Base-by-base conservation (phyloP, 192 early-diverging fungal genomes). In the Linnemannia hyalina region DNA sequence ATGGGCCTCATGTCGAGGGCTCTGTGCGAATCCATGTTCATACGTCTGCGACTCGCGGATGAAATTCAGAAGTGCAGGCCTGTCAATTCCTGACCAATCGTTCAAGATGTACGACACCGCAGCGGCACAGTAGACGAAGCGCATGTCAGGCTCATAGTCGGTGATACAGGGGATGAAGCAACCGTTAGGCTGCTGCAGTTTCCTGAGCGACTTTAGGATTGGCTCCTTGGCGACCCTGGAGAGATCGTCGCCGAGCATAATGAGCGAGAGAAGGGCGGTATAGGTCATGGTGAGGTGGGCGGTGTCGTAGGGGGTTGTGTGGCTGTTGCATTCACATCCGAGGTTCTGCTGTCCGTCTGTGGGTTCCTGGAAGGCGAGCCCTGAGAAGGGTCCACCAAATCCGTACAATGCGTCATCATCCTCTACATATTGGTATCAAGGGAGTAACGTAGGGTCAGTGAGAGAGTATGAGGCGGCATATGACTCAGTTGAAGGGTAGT, bases 121-220 rank as follows among this genome's bases (percentile, higher is more conserved):
- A 77, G 95, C 95, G 0, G 99, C 98, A 87, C 96, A 96, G 91
- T 93, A 99, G 13, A 97, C 81, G 77, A 99, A 99, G 13, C 99
- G 93, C 83, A 97, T 91, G 85, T 99, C 99, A 57, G 88, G 85
- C 88, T 99, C 98, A 26, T 68, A 81, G 47, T 47, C 69, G 15
- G 68, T 80, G 32, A 71, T 75, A 38, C 70, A 70, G 26, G 74
- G 73, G n/a, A 78, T 76, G 22, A 85, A 96, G 93, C 94, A 93
- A 57, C 98, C 99, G 75, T 94, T 90, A 9, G 89, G 75, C 60
- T 93, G 91, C 88, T 99, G 98, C 57, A 97, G 88, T 40, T 88
- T 80, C 44, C 88, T 77, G 16, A 99, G 77, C 3, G 91, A 85
- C 9, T 75, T 75, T 0, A 95, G 69, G 68, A 98, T 95, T 0